Conservation (phyloP, 2,329 filamentous ascomycete species). For the Sarocladiaceae sp. region DNA sequence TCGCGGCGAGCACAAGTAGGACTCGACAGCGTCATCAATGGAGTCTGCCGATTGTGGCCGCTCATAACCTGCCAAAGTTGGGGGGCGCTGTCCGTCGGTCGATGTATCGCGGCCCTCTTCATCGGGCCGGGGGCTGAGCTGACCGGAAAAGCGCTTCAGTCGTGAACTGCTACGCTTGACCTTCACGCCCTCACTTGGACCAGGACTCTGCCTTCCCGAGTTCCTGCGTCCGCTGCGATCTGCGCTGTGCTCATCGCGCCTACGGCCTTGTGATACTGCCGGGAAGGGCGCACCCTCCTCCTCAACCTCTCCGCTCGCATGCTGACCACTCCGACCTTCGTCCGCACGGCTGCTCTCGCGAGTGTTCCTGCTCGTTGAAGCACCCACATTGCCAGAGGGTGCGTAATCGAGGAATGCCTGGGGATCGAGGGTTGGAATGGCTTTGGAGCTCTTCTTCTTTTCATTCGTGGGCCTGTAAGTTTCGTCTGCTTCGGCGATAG, state of each 20-base stretch:
- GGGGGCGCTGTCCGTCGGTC: constrained; percentile 14
- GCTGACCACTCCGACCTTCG: constrained; percentile 16
- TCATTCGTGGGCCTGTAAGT: not conserved
- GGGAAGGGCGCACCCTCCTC: constrained; percentile 70
- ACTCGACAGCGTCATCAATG: constrained; percentile 80
- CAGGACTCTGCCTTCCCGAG: constrained; percentile 46
- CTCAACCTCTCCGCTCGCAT: constrained; percentile 22
- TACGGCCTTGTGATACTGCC: constrained; percentile 57
- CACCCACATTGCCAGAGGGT: not conserved
- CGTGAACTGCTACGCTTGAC: constrained; percentile 54
- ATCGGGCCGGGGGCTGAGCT: constrained; percentile 32
- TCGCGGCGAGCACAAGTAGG: constrained; percentile 77
- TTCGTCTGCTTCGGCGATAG: constrained; percentile 41
- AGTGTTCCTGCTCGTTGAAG: not conserved
- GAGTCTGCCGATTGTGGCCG: constrained; percentile 78
- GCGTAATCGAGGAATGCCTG: not conserved
- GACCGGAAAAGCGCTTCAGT: constrained; percentile 53
- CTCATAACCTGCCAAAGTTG: constrained; percentile 53
- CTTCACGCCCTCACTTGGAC: constrained; percentile 38
- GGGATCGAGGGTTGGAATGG: not conserved
- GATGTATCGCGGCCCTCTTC: constrained; percentile 22
- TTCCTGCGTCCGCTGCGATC: constrained; percentile 41
- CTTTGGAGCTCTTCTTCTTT: not conserved
- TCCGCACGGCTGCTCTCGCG: constrained; percentile 23
- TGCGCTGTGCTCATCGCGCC: constrained; percentile 44